phyloP scores from a whole-genome alignment of 2,329 filamentous ascomycete species.

The Cladosporium velox region DNA sequence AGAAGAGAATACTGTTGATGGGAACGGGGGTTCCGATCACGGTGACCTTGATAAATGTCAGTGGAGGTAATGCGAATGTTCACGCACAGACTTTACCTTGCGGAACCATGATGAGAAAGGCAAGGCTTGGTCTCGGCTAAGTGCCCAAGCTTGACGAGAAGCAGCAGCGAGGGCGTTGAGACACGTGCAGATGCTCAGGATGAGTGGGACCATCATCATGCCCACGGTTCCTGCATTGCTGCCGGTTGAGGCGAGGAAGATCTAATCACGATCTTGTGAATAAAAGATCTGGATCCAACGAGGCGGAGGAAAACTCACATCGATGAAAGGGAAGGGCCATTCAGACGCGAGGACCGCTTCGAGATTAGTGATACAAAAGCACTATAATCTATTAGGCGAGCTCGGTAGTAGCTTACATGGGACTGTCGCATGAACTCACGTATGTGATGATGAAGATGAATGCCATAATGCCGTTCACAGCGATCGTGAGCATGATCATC shows the following conservation, averaged over 20 bases:
- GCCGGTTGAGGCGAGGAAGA: neutral
- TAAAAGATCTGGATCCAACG: neutral
- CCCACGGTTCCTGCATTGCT: conserved; percentile 9
- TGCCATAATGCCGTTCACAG: conserved; percentile 27
- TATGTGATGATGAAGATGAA: conserved; percentile 31
- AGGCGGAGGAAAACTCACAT: neutral
- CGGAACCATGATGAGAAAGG: conserved; percentile 18
- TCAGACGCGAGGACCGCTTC: conserved; percentile 11
- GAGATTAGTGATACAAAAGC: conserved; percentile 14
- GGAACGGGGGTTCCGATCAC: conserved; percentile 24
- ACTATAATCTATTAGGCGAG: neutral
- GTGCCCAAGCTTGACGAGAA: conserved; percentile 16
- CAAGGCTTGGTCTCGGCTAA: conserved; percentile 10
- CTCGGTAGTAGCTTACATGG: conserved; percentile 24
- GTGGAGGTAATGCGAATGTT: neutral
- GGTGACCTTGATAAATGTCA: neutral
- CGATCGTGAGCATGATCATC: conserved; percentile 34
- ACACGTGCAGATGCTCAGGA: conserved; percentile 16
- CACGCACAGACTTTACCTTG: neutral
- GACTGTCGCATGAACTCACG: neutral
- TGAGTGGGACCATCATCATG: conserved; percentile 12
- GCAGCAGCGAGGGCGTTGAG: conserved; percentile 16
- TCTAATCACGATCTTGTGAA: neutral
- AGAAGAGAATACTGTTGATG: conserved; percentile 31
- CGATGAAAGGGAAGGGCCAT: conserved; percentile 18